phyloP scores from a whole-genome alignment of 805 yeast species.

The Suhomyces emberorum region DNA sequence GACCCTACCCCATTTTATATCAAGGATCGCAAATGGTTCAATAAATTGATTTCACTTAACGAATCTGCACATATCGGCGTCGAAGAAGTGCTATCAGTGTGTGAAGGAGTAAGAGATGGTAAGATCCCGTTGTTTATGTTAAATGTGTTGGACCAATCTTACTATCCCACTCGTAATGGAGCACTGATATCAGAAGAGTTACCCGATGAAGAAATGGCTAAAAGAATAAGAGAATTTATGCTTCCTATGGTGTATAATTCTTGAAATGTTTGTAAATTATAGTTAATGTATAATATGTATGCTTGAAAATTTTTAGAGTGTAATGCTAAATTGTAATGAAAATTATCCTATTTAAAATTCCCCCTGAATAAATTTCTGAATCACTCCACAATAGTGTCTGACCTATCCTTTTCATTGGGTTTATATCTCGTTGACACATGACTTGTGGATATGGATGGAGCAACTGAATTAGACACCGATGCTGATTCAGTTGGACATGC shows the following conservation, averaged over 20 bases:
- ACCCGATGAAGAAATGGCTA: constrained; percentile 29
- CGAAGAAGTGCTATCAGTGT: constrained; percentile 29
- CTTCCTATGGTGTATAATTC: constrained; percentile 30
- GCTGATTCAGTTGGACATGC: constrained; percentile 4
- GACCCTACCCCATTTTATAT: constrained; percentile 26
- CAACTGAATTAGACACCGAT: constrained; percentile 2
- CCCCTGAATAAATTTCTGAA: too few relatives aligned
- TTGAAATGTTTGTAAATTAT: constrained; percentile 1
- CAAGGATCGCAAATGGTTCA: constrained; percentile 38
- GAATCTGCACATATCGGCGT: constrained; percentile 24
- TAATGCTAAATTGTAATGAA: too few relatives aligned
- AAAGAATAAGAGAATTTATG: constrained; percentile 32
- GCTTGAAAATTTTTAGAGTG: too few relatives aligned
- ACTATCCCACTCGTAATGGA: constrained; percentile 20
- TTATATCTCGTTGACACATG: background rate
- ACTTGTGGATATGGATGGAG: background rate
- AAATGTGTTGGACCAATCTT: constrained; percentile 31
- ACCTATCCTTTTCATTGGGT: too few relatives aligned
- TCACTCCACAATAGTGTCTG: too few relatives aligned
- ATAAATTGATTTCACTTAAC: constrained; percentile 26
- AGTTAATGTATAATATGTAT: background rate
- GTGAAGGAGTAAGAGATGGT: constrained; percentile 38
- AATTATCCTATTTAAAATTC: too few relatives aligned
- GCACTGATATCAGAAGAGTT: constrained; percentile 15
- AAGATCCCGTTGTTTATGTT: constrained; percentile 35